Conservation (phyloP, 225 moss, liverwort and hornwort species). For the Antitrichia curtipendula region DNA sequence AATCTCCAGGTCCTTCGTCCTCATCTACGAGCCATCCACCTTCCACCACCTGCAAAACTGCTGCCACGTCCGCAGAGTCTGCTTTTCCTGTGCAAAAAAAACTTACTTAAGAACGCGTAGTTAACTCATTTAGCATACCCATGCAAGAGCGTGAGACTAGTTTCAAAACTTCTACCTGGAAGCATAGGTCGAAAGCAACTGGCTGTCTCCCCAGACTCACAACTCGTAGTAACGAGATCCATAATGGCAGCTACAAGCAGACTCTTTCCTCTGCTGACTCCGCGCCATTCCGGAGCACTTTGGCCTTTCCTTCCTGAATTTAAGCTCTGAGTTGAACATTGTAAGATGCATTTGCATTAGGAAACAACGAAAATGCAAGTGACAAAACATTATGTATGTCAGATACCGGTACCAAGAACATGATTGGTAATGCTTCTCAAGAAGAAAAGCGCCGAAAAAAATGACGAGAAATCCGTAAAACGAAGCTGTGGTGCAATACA, state of each 20-base stretch:
- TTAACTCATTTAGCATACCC: background rate
- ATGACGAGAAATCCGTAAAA: background rate
- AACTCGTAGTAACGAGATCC: conserved; percentile 90
- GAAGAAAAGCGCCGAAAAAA: background rate
- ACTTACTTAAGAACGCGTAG: background rate
- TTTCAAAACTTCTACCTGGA: conserved; percentile 28
- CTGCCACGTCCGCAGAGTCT: conserved; percentile 80
- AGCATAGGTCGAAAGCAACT: conserved; percentile 56
- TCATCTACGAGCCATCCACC: conserved; percentile 71
- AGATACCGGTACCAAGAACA: background rate
- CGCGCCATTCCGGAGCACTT: conserved; percentile 21
- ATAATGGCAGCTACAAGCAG: conserved; percentile 93
- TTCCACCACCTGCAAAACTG: conserved; percentile 77
- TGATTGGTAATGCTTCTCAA: background rate
- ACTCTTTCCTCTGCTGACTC: conserved; percentile 69
- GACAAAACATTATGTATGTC: background rate
- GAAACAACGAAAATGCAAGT: background rate
- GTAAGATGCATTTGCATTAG: background rate
- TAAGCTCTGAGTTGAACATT: conserved; percentile 32
- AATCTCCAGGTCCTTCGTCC: conserved; percentile 42
- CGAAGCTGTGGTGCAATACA: background rate
- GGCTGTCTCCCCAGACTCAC: conserved; percentile 50
- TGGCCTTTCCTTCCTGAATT: conserved; percentile 52
- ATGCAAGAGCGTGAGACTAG: background rate
- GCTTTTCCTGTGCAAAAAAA: conserved; percentile 49